Base-by-base conservation (phyloP, 352 stramenopile genomes). In the Vaucheria bursata region DNA sequence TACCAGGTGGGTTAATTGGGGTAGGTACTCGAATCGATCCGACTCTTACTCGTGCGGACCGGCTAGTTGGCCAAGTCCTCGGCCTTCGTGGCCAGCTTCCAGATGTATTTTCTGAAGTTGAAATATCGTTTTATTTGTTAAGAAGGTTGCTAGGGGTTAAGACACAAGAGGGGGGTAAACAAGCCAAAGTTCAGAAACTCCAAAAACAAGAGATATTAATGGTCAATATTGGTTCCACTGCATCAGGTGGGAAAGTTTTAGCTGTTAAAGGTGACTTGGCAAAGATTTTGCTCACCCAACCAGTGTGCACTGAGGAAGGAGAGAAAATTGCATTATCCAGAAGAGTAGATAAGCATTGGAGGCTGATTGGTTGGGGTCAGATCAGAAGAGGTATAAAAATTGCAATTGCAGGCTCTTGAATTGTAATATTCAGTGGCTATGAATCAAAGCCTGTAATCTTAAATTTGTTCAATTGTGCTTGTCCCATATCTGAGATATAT, bases 291-390 rank as follows among this genome's bases (percentile, higher is more conserved):
- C 88, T 99, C 67, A 98, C 95, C n/a, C 92, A 97, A 75, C 96
- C 96, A 12, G 96, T 99, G 79, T 99, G 97, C 89, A 99, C 96
- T 74, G 89, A 98, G 85, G 95, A 99, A 87, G 95, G 95, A 80
- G 97, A 99, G 88, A 99, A 99, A 93, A 99, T 99, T 83, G 97
- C 97, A n/a, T 92, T 99, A 70, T 97, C 90, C 85, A 91, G 97
- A 84, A 92, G 96, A 87, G 97, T 99, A 59, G 95, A 98, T 84
- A 94, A 94, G 89, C 96, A 99, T 89, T 99, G 96, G 96, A 91
- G 97, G n/a, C 89, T 99, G 70, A 99, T 99, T 87, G 97, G 97
- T 71, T 99, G 96, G 96, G 97, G 97, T 79, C 90, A 99, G 87
- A 99, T 99, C 85, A 91, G 94, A 83, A 94, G 93, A 90, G 96